Conservation (phyloP, 139 green algal species). For the Chlorella ohadii region DNA sequence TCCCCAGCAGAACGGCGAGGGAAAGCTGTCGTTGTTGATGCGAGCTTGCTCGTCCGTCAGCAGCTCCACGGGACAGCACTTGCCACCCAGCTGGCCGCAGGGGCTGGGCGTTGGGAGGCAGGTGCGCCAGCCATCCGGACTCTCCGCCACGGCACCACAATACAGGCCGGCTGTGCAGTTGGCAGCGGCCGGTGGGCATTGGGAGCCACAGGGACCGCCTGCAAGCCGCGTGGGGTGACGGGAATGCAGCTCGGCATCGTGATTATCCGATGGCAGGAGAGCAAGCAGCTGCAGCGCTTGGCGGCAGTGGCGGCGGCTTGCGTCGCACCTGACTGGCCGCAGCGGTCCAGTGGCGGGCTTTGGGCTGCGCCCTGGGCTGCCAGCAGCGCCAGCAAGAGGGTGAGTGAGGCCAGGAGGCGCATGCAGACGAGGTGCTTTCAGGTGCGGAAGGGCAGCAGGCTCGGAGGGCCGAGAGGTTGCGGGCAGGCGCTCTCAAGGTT, state of each 20-base stretch:
- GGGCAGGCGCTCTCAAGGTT: too few relatives aligned
- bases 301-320: background rate
- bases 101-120: background rate
- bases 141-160: background rate
- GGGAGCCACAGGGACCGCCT: background rate
- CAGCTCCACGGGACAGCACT: background rate
- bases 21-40: background rate
- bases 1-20: background rate
- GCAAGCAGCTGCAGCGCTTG: too few relatives aligned
- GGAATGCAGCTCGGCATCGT: too few relatives aligned
- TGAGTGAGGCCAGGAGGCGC: too few relatives aligned
- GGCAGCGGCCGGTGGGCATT: background rate
- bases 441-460: too few relatives aligned
- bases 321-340: background rate
- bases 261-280: too few relatives aligned
- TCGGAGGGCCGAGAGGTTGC: too few relatives aligned
- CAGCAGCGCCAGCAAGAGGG: background rate
- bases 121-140: background rate
- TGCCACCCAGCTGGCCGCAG: background rate
- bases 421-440: too few relatives aligned
- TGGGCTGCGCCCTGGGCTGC: background rate
- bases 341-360: background rate
- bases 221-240: background rate
- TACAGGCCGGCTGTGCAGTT: background rate
- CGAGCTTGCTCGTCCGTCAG: background rate